These are phyloP conservation scores for Tolypocladium sp. DNA, from an alignment of 2,329 filamentous ascomycete species.

Conservation along the genomic window DNA sequence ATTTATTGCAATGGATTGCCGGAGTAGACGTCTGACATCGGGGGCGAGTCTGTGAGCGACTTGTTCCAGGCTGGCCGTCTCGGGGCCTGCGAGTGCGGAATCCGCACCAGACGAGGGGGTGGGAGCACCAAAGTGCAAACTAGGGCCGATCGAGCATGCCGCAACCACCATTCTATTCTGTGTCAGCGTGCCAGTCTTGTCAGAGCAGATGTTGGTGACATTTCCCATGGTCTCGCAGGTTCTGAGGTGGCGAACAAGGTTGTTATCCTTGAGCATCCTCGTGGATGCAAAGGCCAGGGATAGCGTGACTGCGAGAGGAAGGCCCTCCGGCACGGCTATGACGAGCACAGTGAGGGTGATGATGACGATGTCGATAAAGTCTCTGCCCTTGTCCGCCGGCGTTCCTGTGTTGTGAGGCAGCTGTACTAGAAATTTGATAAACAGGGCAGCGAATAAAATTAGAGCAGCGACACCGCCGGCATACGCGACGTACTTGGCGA, in stretches of 20 bases:
- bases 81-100: conserved; percentile 12
- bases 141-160: conserved; percentile 9
- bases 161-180: conserved; percentile 19
- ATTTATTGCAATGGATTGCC: too few relatives aligned
- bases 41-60: too few relatives aligned
- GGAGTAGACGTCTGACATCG: too few relatives aligned
- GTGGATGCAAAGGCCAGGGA: conserved; percentile 61
- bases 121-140: background rate
- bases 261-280: conserved; percentile 62
- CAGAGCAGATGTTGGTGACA: conserved; percentile 66
- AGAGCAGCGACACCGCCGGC: conserved; percentile 56
- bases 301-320: conserved; percentile 58
- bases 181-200: conserved; percentile 33
- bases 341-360: conserved; percentile 58
- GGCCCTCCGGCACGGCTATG: conserved; percentile 57
- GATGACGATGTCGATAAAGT: conserved; percentile 56
- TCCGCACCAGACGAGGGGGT: background rate
- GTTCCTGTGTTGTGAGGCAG: conserved; percentile 41
- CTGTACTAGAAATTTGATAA: conserved; percentile 65
- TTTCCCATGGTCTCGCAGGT: conserved; percentile 68
- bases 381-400: conserved; percentile 44
- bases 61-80: too few relatives aligned
- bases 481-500: conserved; percentile 24
- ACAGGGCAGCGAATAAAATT: conserved; percentile 65
- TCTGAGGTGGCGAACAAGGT: conserved; percentile 56